A percentile compares a stretch with the other conserved stretches of the same genome.
Conservation (phyloP, 2,329 filamentous ascomycete species). For the Colletotrichum neosansevieriae region DNA sequence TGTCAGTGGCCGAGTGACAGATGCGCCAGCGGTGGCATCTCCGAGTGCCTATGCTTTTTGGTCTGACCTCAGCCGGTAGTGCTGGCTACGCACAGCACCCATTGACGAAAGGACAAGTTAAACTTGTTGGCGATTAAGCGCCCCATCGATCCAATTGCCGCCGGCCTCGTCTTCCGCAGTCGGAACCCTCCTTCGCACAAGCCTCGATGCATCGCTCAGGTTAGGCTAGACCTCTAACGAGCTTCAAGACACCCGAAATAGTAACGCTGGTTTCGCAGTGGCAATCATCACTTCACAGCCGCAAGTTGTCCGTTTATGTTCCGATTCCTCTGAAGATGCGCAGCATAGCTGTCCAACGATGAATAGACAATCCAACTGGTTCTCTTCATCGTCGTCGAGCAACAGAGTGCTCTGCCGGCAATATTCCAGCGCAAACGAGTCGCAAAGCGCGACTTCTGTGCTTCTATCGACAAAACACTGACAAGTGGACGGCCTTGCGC, state of each 20-base stretch:
- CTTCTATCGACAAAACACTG: constrained; percentile 6
- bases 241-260: constrained; percentile 9
- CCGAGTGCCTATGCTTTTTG: no score
- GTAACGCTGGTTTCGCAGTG: not conserved
- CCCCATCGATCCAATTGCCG: constrained; percentile 10
- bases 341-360: not conserved
- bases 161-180: constrained; percentile 17
- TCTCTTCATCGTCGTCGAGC: no score
- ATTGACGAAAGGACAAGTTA: not conserved
- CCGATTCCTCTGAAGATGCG: not conserved
- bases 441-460: not conserved
- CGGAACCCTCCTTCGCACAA: constrained; percentile 17
- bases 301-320: not conserved
- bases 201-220: constrained; percentile 19
- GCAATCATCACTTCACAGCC: not conserved
- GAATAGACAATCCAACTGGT: not conserved
- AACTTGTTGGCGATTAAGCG: constrained; percentile 8
- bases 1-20: not conserved
- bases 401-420: not conserved
- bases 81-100: not conserved
- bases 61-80: not conserved
- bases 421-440: not conserved
- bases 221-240: not conserved
- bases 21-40: not conserved
- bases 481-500: no score